Percentiles rank a stretch among this genome's conserved stretches.
Conservation (phyloP, 805 yeast genomes). For the Limtongozyma cylindracea region DNA sequence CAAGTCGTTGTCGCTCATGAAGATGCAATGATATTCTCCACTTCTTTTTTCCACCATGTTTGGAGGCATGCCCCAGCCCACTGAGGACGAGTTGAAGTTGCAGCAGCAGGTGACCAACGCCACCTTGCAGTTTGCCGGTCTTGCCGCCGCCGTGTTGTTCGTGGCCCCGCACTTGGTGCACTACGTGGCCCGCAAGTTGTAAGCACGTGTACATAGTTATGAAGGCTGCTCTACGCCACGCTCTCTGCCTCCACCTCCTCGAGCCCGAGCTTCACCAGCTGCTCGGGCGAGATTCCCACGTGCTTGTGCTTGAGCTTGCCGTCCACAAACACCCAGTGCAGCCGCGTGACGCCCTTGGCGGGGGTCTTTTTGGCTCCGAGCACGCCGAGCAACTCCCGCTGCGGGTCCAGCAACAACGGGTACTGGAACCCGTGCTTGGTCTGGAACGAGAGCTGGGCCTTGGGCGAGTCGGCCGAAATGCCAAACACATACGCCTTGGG, state of each 20-base stretch:
- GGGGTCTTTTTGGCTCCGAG: conserved; percentile 74
- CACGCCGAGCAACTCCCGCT: conserved; percentile 34
- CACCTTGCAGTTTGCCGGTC: too few relatives aligned
- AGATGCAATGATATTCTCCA: too few relatives aligned
- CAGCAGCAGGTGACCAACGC: too few relatives aligned
- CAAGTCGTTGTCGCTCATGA: too few relatives aligned
- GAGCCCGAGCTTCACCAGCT: conserved; percentile 31
- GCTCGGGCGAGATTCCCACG: conserved; percentile 23
- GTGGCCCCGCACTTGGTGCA: too few relatives aligned
- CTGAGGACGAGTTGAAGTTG: too few relatives aligned
- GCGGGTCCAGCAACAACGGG: conserved; percentile 55
- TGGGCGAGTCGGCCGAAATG: conserved; percentile 58
- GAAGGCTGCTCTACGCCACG: too few relatives aligned
- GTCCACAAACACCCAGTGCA: conserved; percentile 78
- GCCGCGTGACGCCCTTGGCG: conserved; percentile 52
- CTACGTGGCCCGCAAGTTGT: too few relatives aligned
- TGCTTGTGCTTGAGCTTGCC: conserved; percentile 36
- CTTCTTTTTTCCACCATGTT: too few relatives aligned
- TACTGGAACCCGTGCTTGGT: conserved; percentile 51
- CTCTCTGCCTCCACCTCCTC: conserved; percentile 25
- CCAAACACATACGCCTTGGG: conserved; percentile 47
- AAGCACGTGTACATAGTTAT: too few relatives aligned
- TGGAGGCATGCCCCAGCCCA: too few relatives aligned
- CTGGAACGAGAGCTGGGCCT: conserved; percentile 54
- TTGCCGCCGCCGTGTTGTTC: too few relatives aligned